Percentiles rank a stretch among this genome's conserved stretches.
Evolutionary conservation across 2,329 filamentous ascomycete species (phyloP).

Genomic region (Amauroascus niger): DNA sequence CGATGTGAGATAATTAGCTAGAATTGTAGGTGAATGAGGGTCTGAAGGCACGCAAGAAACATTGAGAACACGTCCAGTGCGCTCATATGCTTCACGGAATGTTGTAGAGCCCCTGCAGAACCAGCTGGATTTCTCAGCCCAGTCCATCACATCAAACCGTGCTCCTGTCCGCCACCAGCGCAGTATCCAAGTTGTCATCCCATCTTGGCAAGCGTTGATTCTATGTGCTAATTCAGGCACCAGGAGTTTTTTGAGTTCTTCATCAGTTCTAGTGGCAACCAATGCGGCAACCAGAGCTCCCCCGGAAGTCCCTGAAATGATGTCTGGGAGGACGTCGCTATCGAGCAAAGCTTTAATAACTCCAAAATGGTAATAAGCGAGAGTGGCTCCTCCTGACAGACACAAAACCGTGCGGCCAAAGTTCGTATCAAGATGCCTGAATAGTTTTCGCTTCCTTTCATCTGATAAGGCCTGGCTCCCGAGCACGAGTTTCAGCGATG

Average conservation of each 20-base stretch:
- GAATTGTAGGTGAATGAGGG: slow-evolving; percentile 81
- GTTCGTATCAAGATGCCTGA: slow-evolving; percentile 82
- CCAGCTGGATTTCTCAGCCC: slow-evolving; percentile 78
- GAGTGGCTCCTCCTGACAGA: slow-evolving; percentile 83
- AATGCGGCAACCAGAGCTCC: slow-evolving; percentile 82
- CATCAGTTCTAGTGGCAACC: slow-evolving; percentile 79
- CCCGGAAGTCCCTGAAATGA: slow-evolving; percentile 93
- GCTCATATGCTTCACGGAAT: slow-evolving; percentile 86
- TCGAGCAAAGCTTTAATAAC: slow-evolving; percentile 84
- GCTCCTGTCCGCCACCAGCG: slow-evolving; percentile 91
- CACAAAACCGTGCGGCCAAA: slow-evolving; percentile 88
- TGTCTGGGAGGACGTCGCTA: slow-evolving; percentile 72
- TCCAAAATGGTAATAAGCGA: slow-evolving; percentile 95
- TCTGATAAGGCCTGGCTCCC: slow-evolving; percentile 56
- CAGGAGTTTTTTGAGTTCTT: slow-evolving; percentile 75
- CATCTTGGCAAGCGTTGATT: slow-evolving; percentile 78
- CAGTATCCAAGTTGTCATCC: slow-evolving; percentile 62
- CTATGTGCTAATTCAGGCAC: slow-evolving; percentile 76
- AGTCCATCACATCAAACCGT: slow-evolving; percentile 85
- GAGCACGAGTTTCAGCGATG: slow-evolving; percentile 57
- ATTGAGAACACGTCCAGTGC: slow-evolving; percentile 88
- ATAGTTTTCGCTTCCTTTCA: slow-evolving; percentile 68
- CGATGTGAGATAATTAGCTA: slow-evolving; percentile 89
- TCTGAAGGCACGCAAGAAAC: slow-evolving; percentile 93
- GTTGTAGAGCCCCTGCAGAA: slow-evolving; percentile 86